Evolutionary conservation across 306 rosid species (phyloP).

Genomic region (Astragalus membranaceus): DNA sequence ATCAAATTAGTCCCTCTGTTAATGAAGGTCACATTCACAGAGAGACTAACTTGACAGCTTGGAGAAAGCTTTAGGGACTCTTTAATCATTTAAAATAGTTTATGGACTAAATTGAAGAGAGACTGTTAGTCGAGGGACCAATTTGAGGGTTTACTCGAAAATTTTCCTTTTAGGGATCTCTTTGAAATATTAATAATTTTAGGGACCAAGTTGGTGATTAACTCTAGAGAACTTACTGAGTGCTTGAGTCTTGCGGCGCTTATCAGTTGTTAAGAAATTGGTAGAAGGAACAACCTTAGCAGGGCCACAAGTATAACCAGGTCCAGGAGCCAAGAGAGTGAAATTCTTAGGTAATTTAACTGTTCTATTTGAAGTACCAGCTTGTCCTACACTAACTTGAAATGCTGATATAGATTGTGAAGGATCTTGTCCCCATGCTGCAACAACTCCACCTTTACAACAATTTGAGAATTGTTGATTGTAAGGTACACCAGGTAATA

Average conservation of each 20-base stretch:
- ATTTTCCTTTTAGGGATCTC: too few species aligned
- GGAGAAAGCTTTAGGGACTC: too few species aligned
- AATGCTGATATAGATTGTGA: slow-evolving; percentile 67
- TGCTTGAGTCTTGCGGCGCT: slow-evolving; percentile 90
- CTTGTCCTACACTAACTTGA: slow-evolving; percentile 76
- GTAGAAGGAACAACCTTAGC: slow-evolving; percentile 92
- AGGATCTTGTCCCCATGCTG: slow-evolving; percentile 97
- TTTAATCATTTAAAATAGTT: too few species aligned
- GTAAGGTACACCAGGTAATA: slow-evolving; percentile 92
- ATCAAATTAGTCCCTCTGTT: too few species aligned
- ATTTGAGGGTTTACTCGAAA: too few species aligned
- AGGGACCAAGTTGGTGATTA: too few species aligned
- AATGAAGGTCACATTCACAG: too few species aligned
- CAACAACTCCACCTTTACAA: slow-evolving; percentile 87
- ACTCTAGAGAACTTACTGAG: slow-evolving; percentile 42
- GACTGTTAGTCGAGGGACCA: too few species aligned
- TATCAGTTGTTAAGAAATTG: slow-evolving; percentile 55
- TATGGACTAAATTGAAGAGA: too few species aligned
- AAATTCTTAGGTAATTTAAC: slow-evolving; percentile 82
- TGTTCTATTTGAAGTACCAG: slow-evolving; percentile 77
- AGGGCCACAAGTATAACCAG: slow-evolving; percentile 85
- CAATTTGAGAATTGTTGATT: slow-evolving; percentile 84
- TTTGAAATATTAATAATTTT: too few species aligned
- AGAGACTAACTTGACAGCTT: too few species aligned
- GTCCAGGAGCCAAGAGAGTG: slow-evolving; percentile 87